These are phyloP conservation scores for Malassezia furfur DNA, from an alignment of 1,284 basidiomycete genomes.

Conservation along the genomic window DNA sequence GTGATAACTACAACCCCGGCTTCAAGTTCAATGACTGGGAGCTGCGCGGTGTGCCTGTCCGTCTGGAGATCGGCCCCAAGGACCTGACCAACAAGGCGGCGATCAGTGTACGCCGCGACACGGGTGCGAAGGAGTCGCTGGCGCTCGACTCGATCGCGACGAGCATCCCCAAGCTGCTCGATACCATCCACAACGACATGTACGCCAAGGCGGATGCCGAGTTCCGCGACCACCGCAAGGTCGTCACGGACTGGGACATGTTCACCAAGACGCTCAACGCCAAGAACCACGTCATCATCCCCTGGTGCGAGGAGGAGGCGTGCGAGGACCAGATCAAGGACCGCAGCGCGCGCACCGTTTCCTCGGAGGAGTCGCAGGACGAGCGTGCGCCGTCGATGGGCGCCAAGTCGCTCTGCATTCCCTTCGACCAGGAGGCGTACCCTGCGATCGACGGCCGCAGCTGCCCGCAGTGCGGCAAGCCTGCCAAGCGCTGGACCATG, in stretches of 20 bases:
- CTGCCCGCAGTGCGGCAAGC: conserved; percentile 42
- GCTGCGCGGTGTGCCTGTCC: conserved; percentile 75
- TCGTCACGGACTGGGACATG: conserved; percentile 75
- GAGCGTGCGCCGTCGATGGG: conserved; percentile 94
- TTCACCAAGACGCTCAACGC: conserved; percentile 79
- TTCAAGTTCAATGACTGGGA: conserved; percentile 99
- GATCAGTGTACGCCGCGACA: conserved; percentile 79
- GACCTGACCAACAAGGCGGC: conserved; percentile 78
- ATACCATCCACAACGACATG: conserved; percentile 83
- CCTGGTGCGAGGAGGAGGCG: conserved; percentile 88
- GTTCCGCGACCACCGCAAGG: conserved; percentile 66
- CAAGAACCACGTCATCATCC: conserved; percentile 79
- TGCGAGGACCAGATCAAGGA: conserved; percentile 99
- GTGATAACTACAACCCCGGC: conserved; percentile 92
- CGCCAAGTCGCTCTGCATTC: conserved; percentile 93
- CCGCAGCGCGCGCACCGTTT: conserved; percentile 59
- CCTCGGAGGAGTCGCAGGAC: conserved; percentile 47
- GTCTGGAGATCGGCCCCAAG: conserved; percentile 90
- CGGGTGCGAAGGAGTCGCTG: conserved; percentile 51
- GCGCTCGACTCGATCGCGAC: conserved; percentile 18
- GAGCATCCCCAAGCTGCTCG: conserved; percentile 56
- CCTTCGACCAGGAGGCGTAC: conserved; percentile 71
- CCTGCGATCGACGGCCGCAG: conserved; percentile 32
- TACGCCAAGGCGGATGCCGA: conserved; percentile 66
- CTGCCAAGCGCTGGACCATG: conserved; percentile 48